Evolutionary conservation across 768 basidiomycete genomes (phyloP).

Genomic region (Phlebiopsis flavidoalba): DNA sequence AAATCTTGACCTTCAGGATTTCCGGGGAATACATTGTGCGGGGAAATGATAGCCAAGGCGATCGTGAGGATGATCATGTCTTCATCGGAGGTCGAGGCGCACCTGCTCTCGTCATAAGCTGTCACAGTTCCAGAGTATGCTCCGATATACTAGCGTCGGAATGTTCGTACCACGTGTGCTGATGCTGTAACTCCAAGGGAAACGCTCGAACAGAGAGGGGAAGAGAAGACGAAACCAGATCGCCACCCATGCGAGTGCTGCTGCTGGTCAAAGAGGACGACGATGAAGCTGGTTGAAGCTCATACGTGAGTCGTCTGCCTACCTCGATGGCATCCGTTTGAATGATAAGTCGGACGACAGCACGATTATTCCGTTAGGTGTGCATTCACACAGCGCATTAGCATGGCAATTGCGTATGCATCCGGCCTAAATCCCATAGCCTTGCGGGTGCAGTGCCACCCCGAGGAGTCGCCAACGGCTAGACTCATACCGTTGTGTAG

Average conservation of each 20-base stretch:
- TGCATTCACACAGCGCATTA: conserved; percentile 70
- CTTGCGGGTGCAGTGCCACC: conserved; percentile 48
- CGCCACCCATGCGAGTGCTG: conserved; percentile 60
- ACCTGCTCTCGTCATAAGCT: conserved; percentile 44
- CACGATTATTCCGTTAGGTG: conserved; percentile 79
- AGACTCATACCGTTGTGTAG: conserved; percentile 19
- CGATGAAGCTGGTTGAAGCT: conserved; percentile 15
- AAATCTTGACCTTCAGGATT: conserved; percentile 33
- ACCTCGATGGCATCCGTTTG: background rate
- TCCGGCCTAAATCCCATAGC: conserved; percentile 46
- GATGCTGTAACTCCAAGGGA: background rate
- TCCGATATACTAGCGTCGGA: background rate
- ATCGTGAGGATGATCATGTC: conserved; percentile 41
- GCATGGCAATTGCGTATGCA: conserved; percentile 76
- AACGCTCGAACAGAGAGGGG: conserved; percentile 31
- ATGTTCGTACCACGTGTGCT: background rate
- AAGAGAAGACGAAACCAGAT: conserved; percentile 42
- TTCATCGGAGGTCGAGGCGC: conserved; percentile 42
- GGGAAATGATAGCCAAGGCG: conserved; percentile 45
- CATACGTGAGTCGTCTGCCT: conserved; percentile 24
- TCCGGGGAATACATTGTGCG: conserved; percentile 70
- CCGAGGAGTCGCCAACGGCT: background rate
- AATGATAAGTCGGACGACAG: conserved; percentile 29
- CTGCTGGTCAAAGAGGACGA: conserved; percentile 48
- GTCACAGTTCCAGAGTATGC: conserved; percentile 47